These are phyloP conservation scores for Arabidopsis thaliana DNA, from an alignment of 345 rosid genomes.

Conservation along the genomic window DNA sequence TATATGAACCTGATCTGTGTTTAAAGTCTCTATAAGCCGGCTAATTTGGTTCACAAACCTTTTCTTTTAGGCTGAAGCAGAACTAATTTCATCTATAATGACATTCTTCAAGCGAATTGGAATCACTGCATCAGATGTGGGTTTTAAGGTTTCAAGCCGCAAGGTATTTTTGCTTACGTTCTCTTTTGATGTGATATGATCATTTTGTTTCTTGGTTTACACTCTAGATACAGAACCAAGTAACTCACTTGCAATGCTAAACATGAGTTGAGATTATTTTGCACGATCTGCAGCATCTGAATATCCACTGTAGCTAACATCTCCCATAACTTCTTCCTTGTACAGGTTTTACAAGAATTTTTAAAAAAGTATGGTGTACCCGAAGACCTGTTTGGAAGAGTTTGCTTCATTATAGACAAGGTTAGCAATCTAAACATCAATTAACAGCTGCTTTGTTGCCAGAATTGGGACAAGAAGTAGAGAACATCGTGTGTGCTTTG, in stretches of 20 bases:
- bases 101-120: constrained; percentile 87
- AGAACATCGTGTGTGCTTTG: constrained; percentile 83
- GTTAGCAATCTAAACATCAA: constrained; percentile 51
- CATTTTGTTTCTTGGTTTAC: constrained; percentile 11
- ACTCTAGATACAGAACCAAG: background rate
- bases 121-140: constrained; percentile 81
- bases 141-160: constrained; percentile 93
- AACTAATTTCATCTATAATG: constrained; percentile 79
- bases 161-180: constrained; percentile 57
- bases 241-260: background rate
- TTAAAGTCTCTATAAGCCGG: background rate
- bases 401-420: constrained; percentile 91
- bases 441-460: constrained; percentile 53
- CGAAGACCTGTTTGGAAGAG: constrained; percentile 75
- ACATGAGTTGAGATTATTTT: background rate
- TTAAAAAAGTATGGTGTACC: constrained; percentile 70
- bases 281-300: constrained; percentile 7
- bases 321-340: constrained; percentile 21
- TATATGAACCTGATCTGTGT: constrained; percentile 8
- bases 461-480: constrained; percentile 63
- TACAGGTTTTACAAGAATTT: constrained; percentile 88
- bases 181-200: constrained; percentile 1
- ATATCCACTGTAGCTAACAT: constrained; percentile 6
- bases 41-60: constrained; percentile 4
- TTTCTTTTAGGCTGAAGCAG: constrained; percentile 84